Evolutionary conservation across 805 yeast genomes (phyloP).

Genomic region (Candida ulmi): DNA sequence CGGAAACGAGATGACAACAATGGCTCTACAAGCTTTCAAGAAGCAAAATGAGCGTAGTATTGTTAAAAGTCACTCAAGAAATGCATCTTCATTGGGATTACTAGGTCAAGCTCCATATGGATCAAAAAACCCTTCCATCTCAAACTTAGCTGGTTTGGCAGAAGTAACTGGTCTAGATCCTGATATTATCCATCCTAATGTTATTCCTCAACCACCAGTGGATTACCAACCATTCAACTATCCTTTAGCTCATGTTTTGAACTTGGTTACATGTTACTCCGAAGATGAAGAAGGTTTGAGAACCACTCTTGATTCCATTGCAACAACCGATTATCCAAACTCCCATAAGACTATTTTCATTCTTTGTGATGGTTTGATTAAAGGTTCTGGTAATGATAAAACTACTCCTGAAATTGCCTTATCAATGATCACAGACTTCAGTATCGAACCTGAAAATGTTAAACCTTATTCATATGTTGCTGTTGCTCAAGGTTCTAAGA

Average conservation of each 20-base stretch:
- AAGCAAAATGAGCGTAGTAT: constrained; percentile 9
- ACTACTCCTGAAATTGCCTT: constrained; percentile 89
- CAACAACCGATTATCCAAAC: constrained; percentile 94
- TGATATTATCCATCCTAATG: constrained; percentile 64
- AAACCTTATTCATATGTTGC: constrained; percentile 86
- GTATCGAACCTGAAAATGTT: constrained; percentile 68
- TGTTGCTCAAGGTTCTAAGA: constrained; percentile 87
- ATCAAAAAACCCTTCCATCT: constrained; percentile 20
- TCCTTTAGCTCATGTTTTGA: constrained; percentile 70
- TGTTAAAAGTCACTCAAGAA: constrained; percentile 7
- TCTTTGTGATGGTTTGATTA: constrained; percentile 90
- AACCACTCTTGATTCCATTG: constrained; percentile 83
- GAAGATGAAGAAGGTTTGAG: constrained; percentile 86
- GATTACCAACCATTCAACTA: constrained; percentile 82
- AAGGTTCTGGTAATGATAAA: constrained; percentile 86
- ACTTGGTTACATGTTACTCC: constrained; percentile 88
- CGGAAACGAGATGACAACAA: constrained; percentile 40
- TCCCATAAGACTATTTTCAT: constrained; percentile 84
- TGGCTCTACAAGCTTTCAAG: constrained; percentile 57
- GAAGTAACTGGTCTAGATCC: constrained; percentile 46
- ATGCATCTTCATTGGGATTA: constrained; percentile 9
- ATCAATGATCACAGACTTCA: constrained; percentile 79
- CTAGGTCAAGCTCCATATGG: constrained; percentile 15
- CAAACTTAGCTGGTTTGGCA: constrained; percentile 17
- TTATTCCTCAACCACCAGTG: constrained; percentile 86